Conservation (phyloP, 768 basidiomycete species). For the Auricularia sp. region DNA sequence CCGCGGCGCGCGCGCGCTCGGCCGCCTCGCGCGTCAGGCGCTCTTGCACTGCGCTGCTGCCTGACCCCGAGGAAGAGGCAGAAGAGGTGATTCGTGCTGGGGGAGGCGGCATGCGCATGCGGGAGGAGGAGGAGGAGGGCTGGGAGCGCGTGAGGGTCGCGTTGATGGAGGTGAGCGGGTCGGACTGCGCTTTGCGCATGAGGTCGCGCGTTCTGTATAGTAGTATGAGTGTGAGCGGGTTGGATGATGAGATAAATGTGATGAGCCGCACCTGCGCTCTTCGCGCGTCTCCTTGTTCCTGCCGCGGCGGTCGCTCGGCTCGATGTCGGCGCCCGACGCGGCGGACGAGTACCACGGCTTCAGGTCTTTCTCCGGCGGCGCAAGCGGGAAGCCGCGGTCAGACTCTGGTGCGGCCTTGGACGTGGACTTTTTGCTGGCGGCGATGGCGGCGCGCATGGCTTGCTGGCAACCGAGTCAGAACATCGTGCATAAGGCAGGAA, state of each 20-base stretch:
- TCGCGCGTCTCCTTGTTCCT: slow-evolving; percentile 16
- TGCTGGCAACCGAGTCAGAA: slow-evolving; percentile 21
- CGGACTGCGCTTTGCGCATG: slow-evolving; percentile 50
- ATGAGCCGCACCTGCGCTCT: slow-evolving; percentile 16
- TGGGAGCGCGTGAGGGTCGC: slow-evolving; percentile 29
- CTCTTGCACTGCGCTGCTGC: slow-evolving; percentile 35
- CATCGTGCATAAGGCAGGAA: too few relatives aligned
- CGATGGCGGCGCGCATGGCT: slow-evolving; percentile 35
- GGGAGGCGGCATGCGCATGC: slow-evolving; percentile 15
- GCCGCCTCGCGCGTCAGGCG: slow-evolving; percentile 64
- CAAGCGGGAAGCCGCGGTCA: slow-evolving; percentile 66
- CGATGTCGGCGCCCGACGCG: slow-evolving; percentile 7
- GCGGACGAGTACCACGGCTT: slow-evolving; percentile 61
- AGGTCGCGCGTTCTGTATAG: slow-evolving; percentile 49
- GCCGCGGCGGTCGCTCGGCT: slow-evolving; percentile 10
- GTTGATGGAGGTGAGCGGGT: slow-evolving; percentile 69
- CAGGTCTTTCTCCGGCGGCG: slow-evolving; percentile 66
- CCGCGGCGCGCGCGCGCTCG: slow-evolving; percentile 67
- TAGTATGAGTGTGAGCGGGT: slow-evolving; percentile 12
- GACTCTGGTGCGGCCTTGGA: slow-evolving; percentile 20
- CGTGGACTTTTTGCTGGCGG: slow-evolving; percentile 37
- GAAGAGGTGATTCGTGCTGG: slow-evolving; percentile 13
- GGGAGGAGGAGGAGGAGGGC: slow-evolving; percentile 19
- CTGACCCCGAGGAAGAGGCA: slow-evolving; percentile 9
- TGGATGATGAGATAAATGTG: background rate